These are phyloP conservation scores for Camellia sinensis DNA, from an alignment of 148 eudicot genomes.

Conservation along the genomic window DNA sequence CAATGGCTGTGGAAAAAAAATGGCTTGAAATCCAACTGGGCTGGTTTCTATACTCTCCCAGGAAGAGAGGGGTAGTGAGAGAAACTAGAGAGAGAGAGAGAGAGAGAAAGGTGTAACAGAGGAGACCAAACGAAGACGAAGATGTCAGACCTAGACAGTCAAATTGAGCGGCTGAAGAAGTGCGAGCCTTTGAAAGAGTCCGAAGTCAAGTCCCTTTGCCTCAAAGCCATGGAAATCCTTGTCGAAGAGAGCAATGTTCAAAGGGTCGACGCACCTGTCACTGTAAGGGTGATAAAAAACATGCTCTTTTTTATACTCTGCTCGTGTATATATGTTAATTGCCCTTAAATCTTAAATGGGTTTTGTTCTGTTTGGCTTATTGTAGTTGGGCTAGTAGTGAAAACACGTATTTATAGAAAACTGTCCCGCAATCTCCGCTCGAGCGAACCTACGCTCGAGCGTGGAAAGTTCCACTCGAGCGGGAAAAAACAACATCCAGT, in stretches of 20 bases:
- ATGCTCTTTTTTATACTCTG: not conserved
- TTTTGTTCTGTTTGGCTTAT: not conserved
- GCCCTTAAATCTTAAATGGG: not conserved
- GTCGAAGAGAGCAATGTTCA: conserved; percentile 89
- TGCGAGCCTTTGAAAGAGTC: conserved; percentile 79
- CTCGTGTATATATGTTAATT: not conserved
- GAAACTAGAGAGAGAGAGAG: not conserved
- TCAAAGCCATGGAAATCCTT: conserved; percentile 85
- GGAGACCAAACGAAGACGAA: not conserved
- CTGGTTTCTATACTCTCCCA: too few species aligned
- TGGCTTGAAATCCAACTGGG: too few species aligned
- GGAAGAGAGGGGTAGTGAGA: too few species aligned
- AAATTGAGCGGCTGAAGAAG: conserved; percentile 79
- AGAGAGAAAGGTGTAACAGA: not conserved
- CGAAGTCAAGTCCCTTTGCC: conserved; percentile 75
- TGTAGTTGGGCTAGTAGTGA: not conserved
- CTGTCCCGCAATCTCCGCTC: too few species aligned
- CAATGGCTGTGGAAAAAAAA: too few species aligned
- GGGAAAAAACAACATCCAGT: too few species aligned
- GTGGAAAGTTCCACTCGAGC: too few species aligned
- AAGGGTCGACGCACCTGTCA: conserved; percentile 92
- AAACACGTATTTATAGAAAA: too few species aligned
- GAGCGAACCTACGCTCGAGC: too few species aligned
- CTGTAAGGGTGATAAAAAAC: conserved; percentile 41
- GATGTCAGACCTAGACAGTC: conserved; percentile 90